phyloP scores from a whole-genome alignment of 2,329 filamentous ascomycete genomes.

The Penicillium janthinellum region DNA sequence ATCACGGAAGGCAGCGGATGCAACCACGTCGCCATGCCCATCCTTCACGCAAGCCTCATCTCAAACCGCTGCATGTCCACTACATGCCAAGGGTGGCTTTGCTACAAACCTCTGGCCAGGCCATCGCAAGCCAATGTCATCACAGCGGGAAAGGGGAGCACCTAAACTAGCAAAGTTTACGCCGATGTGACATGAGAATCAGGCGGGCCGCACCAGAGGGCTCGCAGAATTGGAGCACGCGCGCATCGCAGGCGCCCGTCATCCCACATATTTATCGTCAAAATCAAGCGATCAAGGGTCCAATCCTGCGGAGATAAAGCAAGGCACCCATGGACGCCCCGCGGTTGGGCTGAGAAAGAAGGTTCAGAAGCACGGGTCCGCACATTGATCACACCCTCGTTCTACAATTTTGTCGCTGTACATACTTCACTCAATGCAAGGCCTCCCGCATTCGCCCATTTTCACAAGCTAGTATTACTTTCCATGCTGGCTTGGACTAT shows the following conservation, averaged over 20 bases:
- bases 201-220: not conserved
- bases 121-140: not conserved
- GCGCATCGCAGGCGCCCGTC: slow-evolving; percentile 1
- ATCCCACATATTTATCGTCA: not conserved
- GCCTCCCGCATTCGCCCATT: slow-evolving; percentile 4
- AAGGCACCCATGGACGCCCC: not conserved
- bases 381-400: not conserved
- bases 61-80: not conserved
- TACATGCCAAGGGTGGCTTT: slow-evolving; percentile 6
- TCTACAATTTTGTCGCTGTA: not conserved
- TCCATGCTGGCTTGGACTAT: not conserved
- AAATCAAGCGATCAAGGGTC: not conserved
- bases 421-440: slow-evolving; percentile 8
- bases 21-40: slow-evolving; percentile 1
- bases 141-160: not conserved
- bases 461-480: not conserved
- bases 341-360: slow-evolving; percentile 4
- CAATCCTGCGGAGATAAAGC: slow-evolving; percentile 10
- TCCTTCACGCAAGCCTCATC: not conserved
- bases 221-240: slow-evolving; percentile 1
- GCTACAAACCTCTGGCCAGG: not conserved
- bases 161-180: slow-evolving; percentile 2
- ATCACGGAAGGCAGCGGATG: slow-evolving; percentile 2
- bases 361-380: not conserved
- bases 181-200: not conserved